These are phyloP conservation scores for Tolypocladium amazonense DNA, from an alignment of 2,329 filamentous ascomycete species.

Conservation along the genomic window DNA sequence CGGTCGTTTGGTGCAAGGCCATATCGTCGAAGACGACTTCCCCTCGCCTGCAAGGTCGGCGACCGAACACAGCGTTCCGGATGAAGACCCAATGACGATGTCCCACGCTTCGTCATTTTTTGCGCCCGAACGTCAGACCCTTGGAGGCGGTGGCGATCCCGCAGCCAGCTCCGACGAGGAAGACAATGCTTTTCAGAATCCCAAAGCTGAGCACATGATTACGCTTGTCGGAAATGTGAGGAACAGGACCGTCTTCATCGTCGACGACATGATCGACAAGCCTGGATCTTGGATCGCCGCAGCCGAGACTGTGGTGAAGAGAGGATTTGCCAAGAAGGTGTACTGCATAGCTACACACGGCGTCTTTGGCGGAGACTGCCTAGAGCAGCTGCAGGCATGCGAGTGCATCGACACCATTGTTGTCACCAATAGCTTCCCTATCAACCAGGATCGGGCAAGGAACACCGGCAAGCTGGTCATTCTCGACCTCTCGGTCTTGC, in stretches of 20 bases:
- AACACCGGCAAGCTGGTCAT: constrained; percentile 75
- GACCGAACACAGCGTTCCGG: constrained; percentile 51
- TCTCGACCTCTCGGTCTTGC: constrained; percentile 76
- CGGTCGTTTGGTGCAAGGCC: constrained; percentile 81
- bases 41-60: constrained; percentile 66
- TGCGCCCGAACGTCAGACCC: constrained; percentile 52
- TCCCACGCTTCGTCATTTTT: constrained; percentile 75
- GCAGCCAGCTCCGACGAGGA: constrained; percentile 82
- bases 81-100: constrained; percentile 75
- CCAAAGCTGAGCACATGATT: constrained; percentile 83
- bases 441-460: constrained; percentile 60
- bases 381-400: constrained; percentile 84
- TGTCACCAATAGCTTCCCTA: constrained; percentile 95
- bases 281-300: constrained; percentile 94
- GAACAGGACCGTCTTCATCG: constrained; percentile 79
- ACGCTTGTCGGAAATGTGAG: constrained; percentile 94
- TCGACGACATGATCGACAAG: constrained; percentile 99
- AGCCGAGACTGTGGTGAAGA: constrained; percentile 91
- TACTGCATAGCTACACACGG: constrained; percentile 98
- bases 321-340: constrained; percentile 81
- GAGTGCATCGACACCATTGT: constrained; percentile 90
- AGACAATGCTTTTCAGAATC: constrained; percentile 75
- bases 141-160: constrained; percentile 78
- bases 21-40: constrained; percentile 90
- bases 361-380: constrained; percentile 79